Conservation (phyloP, 2,329 filamentous ascomycete genomes). For the Pseudocercospora eumusae region DNA sequence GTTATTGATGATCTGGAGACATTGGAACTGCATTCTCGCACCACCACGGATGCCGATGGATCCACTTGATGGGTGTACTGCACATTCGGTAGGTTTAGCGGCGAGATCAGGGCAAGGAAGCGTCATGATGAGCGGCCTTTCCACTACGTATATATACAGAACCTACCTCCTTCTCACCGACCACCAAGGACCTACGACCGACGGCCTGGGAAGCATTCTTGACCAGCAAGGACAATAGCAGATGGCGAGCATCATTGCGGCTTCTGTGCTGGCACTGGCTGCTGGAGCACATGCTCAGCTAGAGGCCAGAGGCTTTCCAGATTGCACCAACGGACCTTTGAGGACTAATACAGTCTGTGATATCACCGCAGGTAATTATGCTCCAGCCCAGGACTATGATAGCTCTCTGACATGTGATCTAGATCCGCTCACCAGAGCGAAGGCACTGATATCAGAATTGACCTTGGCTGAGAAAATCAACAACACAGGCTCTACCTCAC, state of each 20-base stretch:
- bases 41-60: neutral
- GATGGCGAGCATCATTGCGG: conserved; percentile 6
- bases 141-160: neutral
- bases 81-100: conserved; percentile 8
- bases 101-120: conserved; percentile 7
- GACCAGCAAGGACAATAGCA: neutral
- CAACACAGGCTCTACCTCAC: conserved; percentile 51
- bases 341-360: conserved; percentile 56
- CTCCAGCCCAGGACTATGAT: conserved; percentile 58
- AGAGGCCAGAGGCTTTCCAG: conserved; percentile 45
- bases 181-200: neutral
- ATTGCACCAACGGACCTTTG: conserved; percentile 55
- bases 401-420: conserved; percentile 35
- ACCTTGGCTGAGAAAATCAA: conserved; percentile 58
- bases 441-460: conserved; percentile 54
- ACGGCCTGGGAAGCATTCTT: neutral
- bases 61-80: neutral
- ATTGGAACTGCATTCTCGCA: neutral
- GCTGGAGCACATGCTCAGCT: conserved; percentile 16
- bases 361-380: conserved; percentile 34
- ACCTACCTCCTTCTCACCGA: neutral
- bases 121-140: neutral
- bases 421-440: conserved; percentile 39
- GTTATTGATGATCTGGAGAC: conserved; percentile 5
- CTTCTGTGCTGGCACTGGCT: conserved; percentile 5